Evolutionary conservation across 805 yeast species (phyloP), one percentile per base, ranked within the genome.

Genomic region (Lipomyces oligophaga): DNA sequence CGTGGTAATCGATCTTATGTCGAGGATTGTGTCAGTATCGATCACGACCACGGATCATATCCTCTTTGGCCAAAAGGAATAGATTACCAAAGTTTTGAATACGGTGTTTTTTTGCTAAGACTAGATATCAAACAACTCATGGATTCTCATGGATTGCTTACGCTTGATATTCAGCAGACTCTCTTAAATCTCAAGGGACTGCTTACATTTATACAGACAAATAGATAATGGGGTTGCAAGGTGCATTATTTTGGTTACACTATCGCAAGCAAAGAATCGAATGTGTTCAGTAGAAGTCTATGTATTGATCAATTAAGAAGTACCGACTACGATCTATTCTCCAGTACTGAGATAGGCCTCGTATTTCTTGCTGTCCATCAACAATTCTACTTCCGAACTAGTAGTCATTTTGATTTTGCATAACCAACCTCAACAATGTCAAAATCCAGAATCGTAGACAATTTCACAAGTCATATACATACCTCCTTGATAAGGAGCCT

Each of bases 401-500:
- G 42, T 32, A 24, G 35, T 41, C 19, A 50, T 5, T 32, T 22
- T 18, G 28, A 50, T 47, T 45, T 47, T 50, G 45, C 41, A 47
- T 24, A 50, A 25, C 55, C 55, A 50, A 10, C 55, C 54, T 46
- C 19, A 6, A n/a, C 5, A 21, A 15, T n/a, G 15, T 8, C n/a
- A 15, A 20, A 11, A 24, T 26, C 25, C 10, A 34, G 13, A 13
- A 21, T 16, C 19, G 15, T 13, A 11, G 30, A 15, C 15, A 7
- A 3, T 13, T 11, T 11, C 11, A 5, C 10, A 20, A 38, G 11
- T 15, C 33, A 11, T n/a, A 21, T 7, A 31, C 41, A 20, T 21
- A 48, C 53, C 54, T 13, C 39, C 30, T n/a, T 38, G 16, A 28
- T 85, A 74, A 39, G 98, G 97, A 63, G 88, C 97, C 55, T 71